Conservation (phyloP, 306 rosid genomes). For the Trichosanthes cucumerina region DNA sequence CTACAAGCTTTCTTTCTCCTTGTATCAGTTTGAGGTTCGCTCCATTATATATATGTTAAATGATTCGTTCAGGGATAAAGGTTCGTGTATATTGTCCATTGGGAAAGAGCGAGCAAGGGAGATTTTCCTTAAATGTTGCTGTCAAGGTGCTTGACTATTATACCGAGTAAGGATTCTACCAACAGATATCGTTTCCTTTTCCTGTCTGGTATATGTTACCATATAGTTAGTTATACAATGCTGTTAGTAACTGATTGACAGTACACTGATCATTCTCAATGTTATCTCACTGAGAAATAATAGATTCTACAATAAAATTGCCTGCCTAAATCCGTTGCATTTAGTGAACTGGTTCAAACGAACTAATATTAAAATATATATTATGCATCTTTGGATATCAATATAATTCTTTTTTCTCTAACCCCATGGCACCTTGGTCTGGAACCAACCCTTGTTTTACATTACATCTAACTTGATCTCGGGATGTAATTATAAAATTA, state of each 20-base stretch:
- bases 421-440: neutral
- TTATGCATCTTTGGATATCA: neutral
- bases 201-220: neutral
- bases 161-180: slow-evolving; percentile 25
- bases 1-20: neutral
- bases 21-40: neutral
- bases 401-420: neutral
- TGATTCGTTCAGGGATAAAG: slow-evolving; percentile 29
- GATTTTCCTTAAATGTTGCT: slow-evolving; percentile 41
- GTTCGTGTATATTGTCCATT: slow-evolving; percentile 42
- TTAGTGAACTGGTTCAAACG: neutral
- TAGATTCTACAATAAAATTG: neutral
- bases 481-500: neutral
- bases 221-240: neutral
- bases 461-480: neutral
- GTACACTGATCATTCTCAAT: neutral
- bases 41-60: neutral
- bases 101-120: slow-evolving; percentile 43
- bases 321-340: neutral
- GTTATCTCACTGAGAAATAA: neutral
- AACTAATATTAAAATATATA: neutral
- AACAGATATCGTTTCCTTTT: neutral
- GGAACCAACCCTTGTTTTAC: neutral
- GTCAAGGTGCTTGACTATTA: slow-evolving; percentile 36
- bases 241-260: neutral